A percentile compares a stretch with the other conserved stretches of the same genome.
Evolutionary conservation across 1,139 yeast genomes (phyloP).

Genomic region (Taphrina populina): DNA sequence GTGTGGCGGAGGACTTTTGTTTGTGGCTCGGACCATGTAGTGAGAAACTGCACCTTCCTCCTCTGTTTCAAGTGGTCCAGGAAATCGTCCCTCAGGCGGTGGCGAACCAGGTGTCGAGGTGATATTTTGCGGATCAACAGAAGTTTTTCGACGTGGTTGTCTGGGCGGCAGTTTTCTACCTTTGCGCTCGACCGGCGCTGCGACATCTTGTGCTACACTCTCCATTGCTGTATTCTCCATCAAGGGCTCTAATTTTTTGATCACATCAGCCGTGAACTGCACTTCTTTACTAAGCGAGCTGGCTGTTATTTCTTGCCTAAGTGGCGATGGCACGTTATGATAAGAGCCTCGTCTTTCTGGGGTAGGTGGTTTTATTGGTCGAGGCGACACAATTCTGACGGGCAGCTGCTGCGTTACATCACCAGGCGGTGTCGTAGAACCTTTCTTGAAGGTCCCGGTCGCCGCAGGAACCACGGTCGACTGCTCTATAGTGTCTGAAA

Average conservation of each 20-base stretch:
- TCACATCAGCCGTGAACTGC: constrained; percentile 17
- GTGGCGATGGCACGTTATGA: constrained; percentile 26
- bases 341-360: constrained; percentile 25
- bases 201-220: constrained; percentile 1
- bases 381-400: constrained; percentile 11
- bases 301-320: constrained; percentile 15
- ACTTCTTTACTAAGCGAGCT: constrained; percentile 16
- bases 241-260: constrained; percentile 13
- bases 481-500: not conserved
- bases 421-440: constrained; percentile 2
- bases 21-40: constrained; percentile 31
- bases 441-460: not conserved
- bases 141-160: constrained; percentile 21
- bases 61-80: constrained; percentile 23
- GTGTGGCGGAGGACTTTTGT: constrained; percentile 31
- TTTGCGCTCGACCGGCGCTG: too few relatives aligned
- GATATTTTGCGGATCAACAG: constrained; percentile 21
- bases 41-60: constrained; percentile 28
- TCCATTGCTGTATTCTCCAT: constrained; percentile 17
- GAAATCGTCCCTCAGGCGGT: constrained; percentile 25
- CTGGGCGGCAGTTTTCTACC: constrained; percentile 19
- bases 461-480: not conserved
- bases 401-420: not conserved
- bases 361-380: constrained; percentile 29
- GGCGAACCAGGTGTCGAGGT: constrained; percentile 29